Conservation (phyloP, 495 filamentous ascomycete genomes). For the Neurospora cerealis region DNA sequence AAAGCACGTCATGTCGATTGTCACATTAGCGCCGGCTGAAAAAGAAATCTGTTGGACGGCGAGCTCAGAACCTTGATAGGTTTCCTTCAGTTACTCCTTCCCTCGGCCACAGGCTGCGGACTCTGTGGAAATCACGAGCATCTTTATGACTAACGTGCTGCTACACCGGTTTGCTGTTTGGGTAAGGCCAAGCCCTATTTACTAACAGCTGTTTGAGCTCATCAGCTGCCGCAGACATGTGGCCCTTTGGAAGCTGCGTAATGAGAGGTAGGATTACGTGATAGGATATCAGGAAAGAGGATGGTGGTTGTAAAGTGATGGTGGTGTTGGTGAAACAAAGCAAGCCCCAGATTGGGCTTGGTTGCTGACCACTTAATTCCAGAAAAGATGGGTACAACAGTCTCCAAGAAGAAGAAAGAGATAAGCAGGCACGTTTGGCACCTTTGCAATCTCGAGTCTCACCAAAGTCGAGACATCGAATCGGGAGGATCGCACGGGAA, state of each 20-base stretch:
- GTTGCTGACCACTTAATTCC: neutral
- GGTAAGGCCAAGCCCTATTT: neutral
- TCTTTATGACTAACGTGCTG: neutral
- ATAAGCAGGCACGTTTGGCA: neutral
- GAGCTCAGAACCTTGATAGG: neutral
- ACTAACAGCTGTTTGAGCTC: neutral
- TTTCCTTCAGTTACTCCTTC: neutral
- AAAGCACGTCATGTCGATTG: neutral
- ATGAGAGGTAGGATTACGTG: conserved; percentile 18
- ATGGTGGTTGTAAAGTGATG: neutral
- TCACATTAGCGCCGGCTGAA: neutral
- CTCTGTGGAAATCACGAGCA: neutral
- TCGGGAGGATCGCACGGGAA: neutral
- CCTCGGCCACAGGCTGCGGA: neutral
- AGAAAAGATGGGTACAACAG: neutral
- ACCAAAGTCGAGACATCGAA: neutral
- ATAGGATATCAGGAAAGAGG: neutral
- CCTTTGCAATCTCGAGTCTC: neutral
- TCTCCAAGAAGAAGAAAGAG: neutral
- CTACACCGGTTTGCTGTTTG: neutral
- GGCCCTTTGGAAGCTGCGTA: neutral
- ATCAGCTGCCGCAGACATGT: conserved; percentile 18
- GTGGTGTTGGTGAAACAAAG: neutral
- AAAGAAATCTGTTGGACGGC: neutral
- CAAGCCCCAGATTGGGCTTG: neutral